A percentile compares a stretch with the other conserved stretches of the same genome.
Evolutionary conservation across 108 stramenopile species (phyloP).

Genomic region (Nitzschia sp.): DNA sequence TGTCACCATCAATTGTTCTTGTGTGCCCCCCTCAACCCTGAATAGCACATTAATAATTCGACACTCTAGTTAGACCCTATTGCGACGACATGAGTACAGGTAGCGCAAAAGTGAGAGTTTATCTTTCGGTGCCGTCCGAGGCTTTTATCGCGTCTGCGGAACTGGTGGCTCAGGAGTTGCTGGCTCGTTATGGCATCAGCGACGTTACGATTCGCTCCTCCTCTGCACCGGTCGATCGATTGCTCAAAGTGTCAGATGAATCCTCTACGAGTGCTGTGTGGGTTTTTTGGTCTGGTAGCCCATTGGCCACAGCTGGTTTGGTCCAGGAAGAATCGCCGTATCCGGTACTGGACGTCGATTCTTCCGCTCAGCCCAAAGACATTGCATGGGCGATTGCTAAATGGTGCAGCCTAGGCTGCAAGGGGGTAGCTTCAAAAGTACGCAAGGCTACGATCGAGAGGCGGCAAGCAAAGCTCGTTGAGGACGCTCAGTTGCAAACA

Average conservation of each 20-base stretch:
- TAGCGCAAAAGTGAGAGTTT: slow-evolving; percentile 19
- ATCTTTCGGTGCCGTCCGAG: slow-evolving; percentile 32
- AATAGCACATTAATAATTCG: no score
- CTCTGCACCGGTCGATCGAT: slow-evolving; percentile 33
- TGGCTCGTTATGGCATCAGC: slow-evolving; percentile 22
- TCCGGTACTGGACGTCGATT: slow-evolving; percentile 29
- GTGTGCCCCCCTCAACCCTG: no score
- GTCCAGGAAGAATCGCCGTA: slow-evolving; percentile 38
- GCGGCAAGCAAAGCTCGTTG: slow-evolving; percentile 40
- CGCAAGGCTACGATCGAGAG: slow-evolving; percentile 19
- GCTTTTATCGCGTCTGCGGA: slow-evolving; percentile 27
- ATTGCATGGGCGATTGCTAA: slow-evolving; percentile 48
- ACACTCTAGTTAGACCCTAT: no score
- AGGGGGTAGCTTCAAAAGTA: slow-evolving; percentile 18
- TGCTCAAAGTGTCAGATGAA: slow-evolving; percentile 12
- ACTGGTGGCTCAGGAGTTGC: slow-evolving; percentile 25
- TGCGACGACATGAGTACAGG: no score
- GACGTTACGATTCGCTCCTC: slow-evolving; percentile 46
- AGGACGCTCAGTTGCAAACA: slow-evolving; percentile 48
- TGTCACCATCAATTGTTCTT: no score
- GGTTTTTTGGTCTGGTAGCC: slow-evolving; percentile 35
- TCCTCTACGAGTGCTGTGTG: slow-evolving; percentile 12
- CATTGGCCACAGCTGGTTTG: slow-evolving; percentile 11
- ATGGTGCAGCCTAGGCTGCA: slow-evolving; percentile 35
- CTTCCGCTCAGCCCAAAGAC: slow-evolving; percentile 19